Evolutionary conservation across 1,139 yeast species (phyloP).

Genomic region (Kurtzmaniella quercitrusa): DNA sequence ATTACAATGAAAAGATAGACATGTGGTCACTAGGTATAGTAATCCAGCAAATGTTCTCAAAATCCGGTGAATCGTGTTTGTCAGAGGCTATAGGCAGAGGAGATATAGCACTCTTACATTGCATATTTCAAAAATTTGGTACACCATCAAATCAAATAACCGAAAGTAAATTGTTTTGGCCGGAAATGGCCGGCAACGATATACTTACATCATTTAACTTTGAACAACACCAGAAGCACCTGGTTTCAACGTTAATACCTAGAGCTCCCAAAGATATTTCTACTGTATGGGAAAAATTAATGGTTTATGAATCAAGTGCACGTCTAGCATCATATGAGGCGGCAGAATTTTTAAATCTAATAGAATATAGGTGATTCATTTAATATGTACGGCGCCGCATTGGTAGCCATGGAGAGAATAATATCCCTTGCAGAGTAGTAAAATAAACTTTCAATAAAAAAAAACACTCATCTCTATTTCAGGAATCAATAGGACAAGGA

Average conservation of each 20-base stretch:
- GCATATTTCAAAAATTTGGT: conserved; percentile 66
- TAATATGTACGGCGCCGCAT: not conserved
- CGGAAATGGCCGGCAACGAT: conserved; percentile 28
- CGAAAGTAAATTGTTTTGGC: conserved; percentile 27
- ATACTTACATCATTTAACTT: conserved; percentile 31
- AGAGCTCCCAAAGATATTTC: conserved; percentile 18
- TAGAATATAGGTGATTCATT: not conserved
- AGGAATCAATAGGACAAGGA: no score
- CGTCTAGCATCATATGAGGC: conserved; percentile 35
- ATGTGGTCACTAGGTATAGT: conserved; percentile 79
- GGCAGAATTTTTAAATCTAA: not conserved
- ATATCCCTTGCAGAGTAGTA: not conserved
- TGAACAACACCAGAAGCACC: conserved; percentile 14
- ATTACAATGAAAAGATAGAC: conserved; percentile 64
- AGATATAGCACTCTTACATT: conserved; percentile 63
- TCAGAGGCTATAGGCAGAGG: conserved; percentile 22
- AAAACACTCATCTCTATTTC: no score
- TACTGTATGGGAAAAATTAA: conserved; percentile 64
- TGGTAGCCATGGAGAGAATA: not conserved
- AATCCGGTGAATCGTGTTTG: conserved; percentile 40
- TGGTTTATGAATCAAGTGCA: conserved; percentile 71
- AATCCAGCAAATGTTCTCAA: conserved; percentile 55
- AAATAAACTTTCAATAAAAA: not conserved
- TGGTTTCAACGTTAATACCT: conserved; percentile 21
- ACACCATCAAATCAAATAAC: conserved; percentile 43